These are phyloP conservation scores for Rhynchosporium graminicola DNA, from an alignment of 2,329 filamentous ascomycete genomes.

Conservation along the genomic window DNA sequence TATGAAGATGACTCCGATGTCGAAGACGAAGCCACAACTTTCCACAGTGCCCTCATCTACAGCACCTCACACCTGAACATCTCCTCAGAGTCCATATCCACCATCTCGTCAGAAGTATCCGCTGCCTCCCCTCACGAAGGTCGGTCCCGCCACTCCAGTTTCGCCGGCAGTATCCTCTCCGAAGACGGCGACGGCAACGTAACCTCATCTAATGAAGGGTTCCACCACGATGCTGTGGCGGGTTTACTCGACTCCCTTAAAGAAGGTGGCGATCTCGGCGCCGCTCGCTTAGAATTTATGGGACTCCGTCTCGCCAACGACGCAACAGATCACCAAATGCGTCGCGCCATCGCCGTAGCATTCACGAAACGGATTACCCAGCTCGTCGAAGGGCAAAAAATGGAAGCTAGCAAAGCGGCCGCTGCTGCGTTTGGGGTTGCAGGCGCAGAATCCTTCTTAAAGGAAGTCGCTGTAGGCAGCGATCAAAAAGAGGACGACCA, in stretches of 20 bases:
- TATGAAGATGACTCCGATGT: slow-evolving; percentile 62
- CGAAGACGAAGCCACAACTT: slow-evolving; percentile 57
- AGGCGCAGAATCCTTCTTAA: slow-evolving; percentile 57
- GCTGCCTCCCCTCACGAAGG: slow-evolving; percentile 40
- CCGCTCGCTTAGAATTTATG: slow-evolving; percentile 84
- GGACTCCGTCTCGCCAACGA: slow-evolving; percentile 89
- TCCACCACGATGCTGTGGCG: slow-evolving; percentile 84
- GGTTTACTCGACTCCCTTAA: slow-evolving; percentile 86
- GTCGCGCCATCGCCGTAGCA: slow-evolving; percentile 79
- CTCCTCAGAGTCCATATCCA: slow-evolving; percentile 62
- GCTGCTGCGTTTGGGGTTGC: slow-evolving; percentile 57
- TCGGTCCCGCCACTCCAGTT: slow-evolving; percentile 67
- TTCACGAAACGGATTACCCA: slow-evolving; percentile 81
- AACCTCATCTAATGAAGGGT: slow-evolving; percentile 55
- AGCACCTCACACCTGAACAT: slow-evolving; percentile 41
- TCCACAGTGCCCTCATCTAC: slow-evolving; percentile 50
- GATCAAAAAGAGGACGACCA: slow-evolving; percentile 73
- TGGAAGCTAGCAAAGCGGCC: slow-evolving; percentile 66
- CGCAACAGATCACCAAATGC: slow-evolving; percentile 85
- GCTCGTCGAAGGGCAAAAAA: slow-evolving; percentile 57
- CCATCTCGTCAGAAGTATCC: slow-evolving; percentile 57
- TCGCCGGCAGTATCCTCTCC: slow-evolving; percentile 71
- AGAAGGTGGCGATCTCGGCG: slow-evolving; percentile 76
- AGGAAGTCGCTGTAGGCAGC: slow-evolving; percentile 61
- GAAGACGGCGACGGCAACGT: slow-evolving; percentile 53